These are phyloP conservation scores for Hansenula anomala DNA, from an alignment of 1,139 yeast species.

Conservation along the genomic window DNA sequence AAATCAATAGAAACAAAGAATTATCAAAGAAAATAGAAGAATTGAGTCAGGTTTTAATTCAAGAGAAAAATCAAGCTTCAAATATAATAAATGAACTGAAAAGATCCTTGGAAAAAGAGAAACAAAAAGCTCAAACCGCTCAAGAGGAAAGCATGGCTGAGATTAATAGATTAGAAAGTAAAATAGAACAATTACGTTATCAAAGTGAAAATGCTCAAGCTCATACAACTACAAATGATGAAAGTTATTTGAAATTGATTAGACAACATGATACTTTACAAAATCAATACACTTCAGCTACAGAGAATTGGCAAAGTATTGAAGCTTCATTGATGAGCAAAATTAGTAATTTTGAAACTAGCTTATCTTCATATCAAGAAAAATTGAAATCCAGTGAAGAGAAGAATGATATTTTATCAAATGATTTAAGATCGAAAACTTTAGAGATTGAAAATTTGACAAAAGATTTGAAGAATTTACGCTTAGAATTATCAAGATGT, in stretches of 20 bases:
- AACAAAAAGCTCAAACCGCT: conserved; percentile 17
- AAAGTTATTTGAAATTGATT: conserved; percentile 26
- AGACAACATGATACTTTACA: conserved; percentile 51
- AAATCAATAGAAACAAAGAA: conserved; percentile 27
- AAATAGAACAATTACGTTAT: conserved; percentile 36
- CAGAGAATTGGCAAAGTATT: conserved; percentile 63
- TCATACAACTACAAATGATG: conserved; percentile 20
- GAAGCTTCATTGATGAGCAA: conserved; percentile 49
- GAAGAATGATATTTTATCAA: conserved; percentile 15
- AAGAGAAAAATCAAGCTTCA: conserved; percentile 36
- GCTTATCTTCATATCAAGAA: conserved; percentile 4
- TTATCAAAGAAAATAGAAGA: conserved; percentile 36
- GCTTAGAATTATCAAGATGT: conserved; percentile 12
- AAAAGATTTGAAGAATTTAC: conserved; percentile 13
- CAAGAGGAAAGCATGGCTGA: conserved; percentile 41
- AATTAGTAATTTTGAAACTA: conserved; percentile 38
- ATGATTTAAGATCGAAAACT: conserved; percentile 20
- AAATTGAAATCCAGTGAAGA: conserved; percentile 9
- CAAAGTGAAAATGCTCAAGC: conserved; percentile 34
- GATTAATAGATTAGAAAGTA: conserved; percentile 34
- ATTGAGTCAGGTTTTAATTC: conserved; percentile 31
- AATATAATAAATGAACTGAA: conserved; percentile 24
- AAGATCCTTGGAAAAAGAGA: conserved; percentile 25
- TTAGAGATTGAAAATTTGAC: conserved; percentile 14
- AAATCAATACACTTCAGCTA: conserved; percentile 64